phyloP scores from a whole-genome alignment of 208 protist genomes.

The Acanthamoeba sp. region DNA sequence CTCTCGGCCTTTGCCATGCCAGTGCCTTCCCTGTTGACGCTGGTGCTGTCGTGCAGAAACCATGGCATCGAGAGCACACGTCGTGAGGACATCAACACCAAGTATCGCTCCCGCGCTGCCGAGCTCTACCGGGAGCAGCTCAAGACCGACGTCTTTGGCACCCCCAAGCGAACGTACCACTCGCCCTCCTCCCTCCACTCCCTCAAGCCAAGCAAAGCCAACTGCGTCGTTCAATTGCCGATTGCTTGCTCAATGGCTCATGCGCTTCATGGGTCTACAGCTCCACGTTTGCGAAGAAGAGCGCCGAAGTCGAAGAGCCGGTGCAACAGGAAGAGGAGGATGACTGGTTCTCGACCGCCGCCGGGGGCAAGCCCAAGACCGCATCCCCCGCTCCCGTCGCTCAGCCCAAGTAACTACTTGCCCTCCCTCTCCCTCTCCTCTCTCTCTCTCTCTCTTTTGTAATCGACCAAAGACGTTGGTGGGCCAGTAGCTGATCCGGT shows the following conservation, averaged over 20 bases:
- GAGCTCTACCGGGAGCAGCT: conserved; percentile 74
- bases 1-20: too few relatives aligned
- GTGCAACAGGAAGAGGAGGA: conserved; percentile 16
- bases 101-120: conserved; percentile 64
- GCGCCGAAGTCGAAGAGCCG: background rate
- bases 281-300: conserved; percentile 50
- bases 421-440: background rate
- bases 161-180: conserved; percentile 61
- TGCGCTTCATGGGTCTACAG: background rate
- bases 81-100: conserved; percentile 60
- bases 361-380: conserved; percentile 9
- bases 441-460: background rate
- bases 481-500: too few relatives aligned
- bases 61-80: conserved; percentile 61
- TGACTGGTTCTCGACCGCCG: conserved; percentile 20
- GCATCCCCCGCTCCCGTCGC: background rate
- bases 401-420: background rate
- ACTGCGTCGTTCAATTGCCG: too few relatives aligned
- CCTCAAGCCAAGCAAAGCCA: too few relatives aligned
- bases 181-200: background rate
- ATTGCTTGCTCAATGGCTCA: background rate
- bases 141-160: conserved; percentile 57
- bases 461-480: too few relatives aligned
- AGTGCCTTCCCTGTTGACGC: too few relatives aligned
- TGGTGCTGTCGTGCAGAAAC: background rate